These are phyloP conservation scores for Pseudozyma sp. DNA, from an alignment of 1,284 basidiomycete species.

Conservation along the genomic window DNA sequence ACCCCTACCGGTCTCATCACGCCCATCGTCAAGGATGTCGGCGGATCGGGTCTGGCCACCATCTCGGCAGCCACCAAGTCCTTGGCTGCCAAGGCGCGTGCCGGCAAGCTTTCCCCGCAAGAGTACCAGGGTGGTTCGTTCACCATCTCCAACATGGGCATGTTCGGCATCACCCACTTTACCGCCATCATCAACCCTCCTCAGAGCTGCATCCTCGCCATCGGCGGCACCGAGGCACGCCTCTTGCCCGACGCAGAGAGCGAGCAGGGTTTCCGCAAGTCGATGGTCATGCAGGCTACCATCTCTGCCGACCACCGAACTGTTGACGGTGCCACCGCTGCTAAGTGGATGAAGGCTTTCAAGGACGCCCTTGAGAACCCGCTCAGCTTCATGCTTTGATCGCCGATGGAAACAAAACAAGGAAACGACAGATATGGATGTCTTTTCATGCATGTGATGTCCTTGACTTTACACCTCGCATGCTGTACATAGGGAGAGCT, in stretches of 20 bases:
- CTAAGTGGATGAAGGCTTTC: slow-evolving; percentile 80
- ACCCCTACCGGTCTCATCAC: slow-evolving; percentile 97
- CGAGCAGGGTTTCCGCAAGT: slow-evolving; percentile 77
- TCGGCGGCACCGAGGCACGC: slow-evolving; percentile 87
- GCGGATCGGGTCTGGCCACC: slow-evolving; percentile 87
- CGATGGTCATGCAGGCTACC: slow-evolving; percentile 94
- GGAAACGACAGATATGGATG: no score
- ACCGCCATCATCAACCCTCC: slow-evolving; percentile 99
- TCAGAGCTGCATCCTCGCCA: slow-evolving; percentile 96
- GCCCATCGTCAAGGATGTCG: slow-evolving; percentile 94
- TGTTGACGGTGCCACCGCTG: slow-evolving; percentile 73
- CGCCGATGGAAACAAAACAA: background rate
- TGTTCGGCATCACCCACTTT: slow-evolving; percentile 91
- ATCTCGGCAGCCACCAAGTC: slow-evolving; percentile 93
- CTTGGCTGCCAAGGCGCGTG: slow-evolving; percentile 92
- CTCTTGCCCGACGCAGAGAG: slow-evolving; percentile 84
- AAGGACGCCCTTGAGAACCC: slow-evolving; percentile 98
- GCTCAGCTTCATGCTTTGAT: slow-evolving; percentile 70
- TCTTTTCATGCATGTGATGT: no score
- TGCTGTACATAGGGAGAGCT: no score
- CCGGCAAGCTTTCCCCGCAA: slow-evolving; percentile 92
- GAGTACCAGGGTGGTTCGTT: slow-evolving; percentile 99
- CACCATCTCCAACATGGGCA: slow-evolving; percentile 99
- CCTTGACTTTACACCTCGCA: no score
- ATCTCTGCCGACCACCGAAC: slow-evolving; percentile 91